Conservation (phyloP, 495 filamentous ascomycete species). For the Cairneyella variabilis region DNA sequence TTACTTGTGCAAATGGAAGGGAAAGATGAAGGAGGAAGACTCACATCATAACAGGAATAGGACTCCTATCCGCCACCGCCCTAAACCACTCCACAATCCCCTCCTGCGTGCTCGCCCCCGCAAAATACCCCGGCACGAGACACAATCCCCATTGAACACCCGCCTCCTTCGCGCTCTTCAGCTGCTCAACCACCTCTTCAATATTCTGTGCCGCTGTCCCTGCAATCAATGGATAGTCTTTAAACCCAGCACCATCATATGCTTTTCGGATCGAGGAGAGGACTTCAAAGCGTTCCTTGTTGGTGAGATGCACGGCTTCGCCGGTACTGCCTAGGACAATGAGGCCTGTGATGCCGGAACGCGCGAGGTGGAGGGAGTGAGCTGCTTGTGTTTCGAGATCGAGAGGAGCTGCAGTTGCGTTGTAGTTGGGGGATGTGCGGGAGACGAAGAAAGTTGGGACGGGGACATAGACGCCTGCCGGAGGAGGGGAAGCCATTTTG, state of each 20-base stretch:
- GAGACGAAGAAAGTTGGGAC: slow-evolving; percentile 30
- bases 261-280: slow-evolving; percentile 48
- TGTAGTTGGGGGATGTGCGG: slow-evolving; percentile 20
- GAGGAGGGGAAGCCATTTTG: slow-evolving; percentile 23
- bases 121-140: slow-evolving; percentile 56
- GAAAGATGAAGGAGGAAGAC: slow-evolving; percentile 11
- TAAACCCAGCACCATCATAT: slow-evolving; percentile 52
- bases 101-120: slow-evolving; percentile 40
- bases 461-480: slow-evolving; percentile 28
- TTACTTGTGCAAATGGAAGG: background rate
- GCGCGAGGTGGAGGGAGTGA: slow-evolving; percentile 61
- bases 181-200: slow-evolving; percentile 57
- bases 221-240: slow-evolving; percentile 62
- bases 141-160: slow-evolving; percentile 61
- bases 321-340: slow-evolving; percentile 66
- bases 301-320: slow-evolving; percentile 62
- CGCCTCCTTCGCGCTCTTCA: slow-evolving; percentile 52
- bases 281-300: slow-evolving; percentile 54
- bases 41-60: slow-evolving; percentile 51
- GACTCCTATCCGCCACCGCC: slow-evolving; percentile 47
- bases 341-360: slow-evolving; percentile 57
- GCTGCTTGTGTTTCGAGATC: slow-evolving; percentile 53
- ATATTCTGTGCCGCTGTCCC: slow-evolving; percentile 61
- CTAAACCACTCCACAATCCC: slow-evolving; percentile 51
- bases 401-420: slow-evolving; percentile 32